Percentiles rank a stretch among this genome's conserved stretches.
Evolutionary conservation across 495 filamentous ascomycete species (phyloP).

Genomic region (Penicillium daleae): DNA sequence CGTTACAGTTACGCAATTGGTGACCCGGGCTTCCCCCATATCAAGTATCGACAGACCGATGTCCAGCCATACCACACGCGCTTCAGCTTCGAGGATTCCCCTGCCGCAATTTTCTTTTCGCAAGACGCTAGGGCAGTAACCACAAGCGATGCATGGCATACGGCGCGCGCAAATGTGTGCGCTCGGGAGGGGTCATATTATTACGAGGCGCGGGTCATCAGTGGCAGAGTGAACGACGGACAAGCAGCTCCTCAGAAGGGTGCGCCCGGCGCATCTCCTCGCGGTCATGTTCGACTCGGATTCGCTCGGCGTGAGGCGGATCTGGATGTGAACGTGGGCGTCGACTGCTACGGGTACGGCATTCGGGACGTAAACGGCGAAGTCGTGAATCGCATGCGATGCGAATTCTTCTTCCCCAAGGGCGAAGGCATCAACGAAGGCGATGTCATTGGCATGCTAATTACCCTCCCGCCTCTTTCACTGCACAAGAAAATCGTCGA

Average conservation of each 20-base stretch:
- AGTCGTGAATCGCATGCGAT: slow-evolving; percentile 90
- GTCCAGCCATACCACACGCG: slow-evolving; percentile 76
- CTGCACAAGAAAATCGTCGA: slow-evolving; percentile 87
- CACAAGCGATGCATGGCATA: slow-evolving; percentile 50
- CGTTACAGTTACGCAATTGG: slow-evolving; percentile 91
- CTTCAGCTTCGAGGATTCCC: slow-evolving; percentile 90
- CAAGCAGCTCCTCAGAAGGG: slow-evolving; percentile 30
- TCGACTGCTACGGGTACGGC: slow-evolving; percentile 95
- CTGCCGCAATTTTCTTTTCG: slow-evolving; percentile 61
- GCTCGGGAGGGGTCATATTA: slow-evolving; percentile 91
- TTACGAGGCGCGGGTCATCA: slow-evolving; percentile 89
- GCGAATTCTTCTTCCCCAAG: slow-evolving; percentile 80
- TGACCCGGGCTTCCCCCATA: slow-evolving; percentile 81
- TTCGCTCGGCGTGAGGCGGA: slow-evolving; percentile 90
- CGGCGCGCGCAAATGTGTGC: slow-evolving; percentile 79
- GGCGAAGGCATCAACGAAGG: slow-evolving; percentile 75
- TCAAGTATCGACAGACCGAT: slow-evolving; percentile 88
- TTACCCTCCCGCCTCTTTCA: slow-evolving; percentile 81
- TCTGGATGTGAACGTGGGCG: slow-evolving; percentile 89
- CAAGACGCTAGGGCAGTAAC: slow-evolving; percentile 48
- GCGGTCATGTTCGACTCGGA: slow-evolving; percentile 85
- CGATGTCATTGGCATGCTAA: slow-evolving; percentile 93
- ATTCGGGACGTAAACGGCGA: slow-evolving; percentile 87
- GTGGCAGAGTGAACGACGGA: slow-evolving; percentile 55
- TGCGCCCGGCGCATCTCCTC: slow-evolving; percentile 40